Evolutionary conservation across 75 land plant species (phyloP).

Genomic region (Cunninghamia lanceolata): DNA sequence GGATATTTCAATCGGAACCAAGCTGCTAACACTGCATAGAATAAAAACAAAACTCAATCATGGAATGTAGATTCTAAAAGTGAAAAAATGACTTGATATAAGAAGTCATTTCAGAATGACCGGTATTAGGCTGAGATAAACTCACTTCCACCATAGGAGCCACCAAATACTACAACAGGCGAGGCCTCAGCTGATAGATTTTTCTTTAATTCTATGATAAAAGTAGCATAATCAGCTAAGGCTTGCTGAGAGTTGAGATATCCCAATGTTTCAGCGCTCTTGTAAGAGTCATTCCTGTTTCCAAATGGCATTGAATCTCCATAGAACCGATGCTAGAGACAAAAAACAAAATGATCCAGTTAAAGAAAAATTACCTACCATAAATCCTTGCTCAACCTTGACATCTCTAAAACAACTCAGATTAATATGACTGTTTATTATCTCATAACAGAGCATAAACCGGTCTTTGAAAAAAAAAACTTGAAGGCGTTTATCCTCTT

Average conservation of each 20-base stretch:
- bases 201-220: constrained; percentile 67
- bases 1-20: constrained; percentile 96
- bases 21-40: constrained; percentile 76
- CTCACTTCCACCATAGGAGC: constrained; percentile 97
- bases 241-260: constrained; percentile 79
- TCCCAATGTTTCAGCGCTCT: constrained; percentile 54
- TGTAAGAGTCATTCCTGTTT: constrained; percentile 23
- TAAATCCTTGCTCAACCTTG: no score
- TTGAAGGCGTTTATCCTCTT: background rate
- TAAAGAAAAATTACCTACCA: no score
- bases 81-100: background rate
- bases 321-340: constrained; percentile 78
- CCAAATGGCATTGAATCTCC: constrained; percentile 81
- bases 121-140: background rate
- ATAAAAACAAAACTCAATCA: background rate
- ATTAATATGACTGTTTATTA: background rate
- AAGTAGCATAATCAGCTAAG: constrained; percentile 75
- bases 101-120: background rate
- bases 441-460: background rate
- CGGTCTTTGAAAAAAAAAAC: background rate
- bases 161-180: constrained; percentile 84
- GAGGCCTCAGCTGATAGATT: constrained; percentile 62
- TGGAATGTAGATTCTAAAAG: background rate
- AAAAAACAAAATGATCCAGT: background rate
- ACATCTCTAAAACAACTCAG: background rate